Percentiles rank a stretch among this genome's conserved stretches.
phyloP scores from a whole-genome alignment of 2,329 filamentous ascomycete species.

The Clarireedia monteithiana region DNA sequence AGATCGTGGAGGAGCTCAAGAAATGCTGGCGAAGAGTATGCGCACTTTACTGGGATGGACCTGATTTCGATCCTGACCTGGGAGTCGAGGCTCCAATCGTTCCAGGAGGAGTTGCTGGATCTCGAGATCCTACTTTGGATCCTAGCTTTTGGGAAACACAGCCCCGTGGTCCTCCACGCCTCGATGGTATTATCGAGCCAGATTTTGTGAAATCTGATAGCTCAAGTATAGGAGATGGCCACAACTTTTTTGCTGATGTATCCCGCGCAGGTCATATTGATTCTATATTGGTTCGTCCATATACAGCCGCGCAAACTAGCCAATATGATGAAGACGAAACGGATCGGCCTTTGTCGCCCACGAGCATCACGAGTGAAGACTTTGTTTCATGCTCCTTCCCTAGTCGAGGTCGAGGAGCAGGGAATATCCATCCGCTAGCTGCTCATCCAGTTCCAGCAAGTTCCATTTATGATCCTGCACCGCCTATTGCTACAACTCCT shows the following conservation, averaged over 20 bases:
- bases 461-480: constrained; percentile 38
- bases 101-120: constrained; percentile 66
- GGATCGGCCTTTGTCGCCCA: constrained; percentile 41
- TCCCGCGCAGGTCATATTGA: constrained; percentile 42
- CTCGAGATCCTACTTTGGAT: constrained; percentile 47
- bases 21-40: constrained; percentile 95
- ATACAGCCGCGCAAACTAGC: not conserved
- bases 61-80: constrained; percentile 54
- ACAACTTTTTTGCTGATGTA: constrained; percentile 40
- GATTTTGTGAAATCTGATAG: constrained; percentile 25
- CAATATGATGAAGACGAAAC: constrained; percentile 7
- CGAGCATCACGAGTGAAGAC: constrained; percentile 52
- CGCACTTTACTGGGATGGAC: constrained; percentile 77
- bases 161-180: constrained; percentile 36
- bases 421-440: constrained; percentile 36
- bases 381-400: constrained; percentile 58
- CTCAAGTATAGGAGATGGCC: constrained; percentile 17
- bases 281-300: constrained; percentile 33
- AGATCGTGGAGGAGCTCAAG: constrained; percentile 89
- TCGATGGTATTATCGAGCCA: constrained; percentile 35
- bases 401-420: constrained; percentile 39
- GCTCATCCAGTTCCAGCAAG: constrained; percentile 50
- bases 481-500: constrained; percentile 50
- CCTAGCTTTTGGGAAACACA: constrained; percentile 45
- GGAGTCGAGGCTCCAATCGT: constrained; percentile 59